Base-by-base conservation (phyloP, 176 grass and related monocot genomes). In the Oryza nivara region DNA sequence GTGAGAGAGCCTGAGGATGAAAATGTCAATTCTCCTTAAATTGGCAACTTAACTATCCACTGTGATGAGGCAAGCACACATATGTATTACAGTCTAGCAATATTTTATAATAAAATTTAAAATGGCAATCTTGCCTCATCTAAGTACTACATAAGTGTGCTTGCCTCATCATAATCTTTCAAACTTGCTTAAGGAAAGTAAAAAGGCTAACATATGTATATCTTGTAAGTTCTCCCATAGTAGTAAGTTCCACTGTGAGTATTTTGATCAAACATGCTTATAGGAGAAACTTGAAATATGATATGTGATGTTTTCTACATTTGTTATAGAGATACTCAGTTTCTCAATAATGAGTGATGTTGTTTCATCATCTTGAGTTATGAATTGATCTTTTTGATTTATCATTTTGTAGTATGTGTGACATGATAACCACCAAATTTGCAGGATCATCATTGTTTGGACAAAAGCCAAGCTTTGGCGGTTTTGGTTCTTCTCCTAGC, bases 361-460 rank as follows among this genome's bases (percentile, higher is more conserved):
- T 47, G 74, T 14, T 13, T 11, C 17, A 56, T 17, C 19, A 20
- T 2, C 67, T 1, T 61, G 51, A 11, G 3, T 35, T 87, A 12
- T 48, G 13, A 35, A 35, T 19, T 69, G 44, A 4, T 82, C 60
- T 49, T 72, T 84, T 61, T 23, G 19, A 74, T 19, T 10, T 58
- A 28, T 54, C 75, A 0, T 61, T 68, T 65, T 73, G 8, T 22
- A 34, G 26, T 74, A 38, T 48, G 16, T 87, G 40, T 65, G 56
- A 72, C 70, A 4, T 84, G 15, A 82, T n/a, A 15, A 73, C 66
- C 25, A 72, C 7, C 38, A 60, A 40, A 67, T 51, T 60, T 90
- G 48, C 56, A 94, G 92, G 89, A 77, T 95, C 95, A 77, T 94
- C 95, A 87, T 85, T 93, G 61, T 98, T 98, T 61, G 96, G 93